Conservation (phyloP, 768 basidiomycete genomes). For the Strobilomyces echinocephalus region DNA sequence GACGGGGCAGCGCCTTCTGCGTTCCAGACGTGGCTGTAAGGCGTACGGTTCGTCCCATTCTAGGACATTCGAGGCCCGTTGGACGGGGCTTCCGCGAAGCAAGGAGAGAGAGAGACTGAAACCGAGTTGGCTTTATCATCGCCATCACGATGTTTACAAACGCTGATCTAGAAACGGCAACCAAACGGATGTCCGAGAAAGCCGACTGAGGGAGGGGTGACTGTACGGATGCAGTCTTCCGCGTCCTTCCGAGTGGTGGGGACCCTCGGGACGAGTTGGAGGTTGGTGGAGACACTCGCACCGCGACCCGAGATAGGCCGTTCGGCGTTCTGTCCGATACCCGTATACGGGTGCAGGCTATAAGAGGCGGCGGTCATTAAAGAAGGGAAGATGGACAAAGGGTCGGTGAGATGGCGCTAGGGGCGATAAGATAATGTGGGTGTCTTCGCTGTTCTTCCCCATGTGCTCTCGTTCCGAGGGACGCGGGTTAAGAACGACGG, state of each 20-base stretch:
- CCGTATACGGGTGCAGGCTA: not conserved
- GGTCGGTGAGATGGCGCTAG: conserved; percentile 4
- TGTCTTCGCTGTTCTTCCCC: not conserved
- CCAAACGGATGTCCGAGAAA: conserved; percentile 3
- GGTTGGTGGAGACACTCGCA: not conserved
- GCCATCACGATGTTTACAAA: conserved; percentile 9
- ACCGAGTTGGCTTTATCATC: not conserved
- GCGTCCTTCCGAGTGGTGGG: conserved; percentile 6
- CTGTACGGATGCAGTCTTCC: not conserved
- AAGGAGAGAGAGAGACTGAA: conserved; percentile 8
- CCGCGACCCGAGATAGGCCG: not conserved
- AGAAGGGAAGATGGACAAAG: not conserved
- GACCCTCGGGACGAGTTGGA: not conserved
- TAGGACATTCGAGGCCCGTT: not conserved
- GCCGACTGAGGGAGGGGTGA: not conserved
- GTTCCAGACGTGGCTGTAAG: not conserved
- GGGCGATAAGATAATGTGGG: conserved; percentile 24
- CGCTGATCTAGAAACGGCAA: conserved; percentile 6
- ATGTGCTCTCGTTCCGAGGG: conserved; percentile 10
- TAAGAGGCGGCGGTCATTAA: conserved; percentile 16
- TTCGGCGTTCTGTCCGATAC: conserved; percentile 2
- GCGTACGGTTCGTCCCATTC: not conserved
- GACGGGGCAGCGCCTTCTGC: conserved; percentile 7
- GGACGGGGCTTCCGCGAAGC: conserved; percentile 20
- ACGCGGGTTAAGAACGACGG: conserved; percentile 10